phyloP scores from a whole-genome alignment of 139 green algal genomes.

The Protoeuglena noctilucae region DNA sequence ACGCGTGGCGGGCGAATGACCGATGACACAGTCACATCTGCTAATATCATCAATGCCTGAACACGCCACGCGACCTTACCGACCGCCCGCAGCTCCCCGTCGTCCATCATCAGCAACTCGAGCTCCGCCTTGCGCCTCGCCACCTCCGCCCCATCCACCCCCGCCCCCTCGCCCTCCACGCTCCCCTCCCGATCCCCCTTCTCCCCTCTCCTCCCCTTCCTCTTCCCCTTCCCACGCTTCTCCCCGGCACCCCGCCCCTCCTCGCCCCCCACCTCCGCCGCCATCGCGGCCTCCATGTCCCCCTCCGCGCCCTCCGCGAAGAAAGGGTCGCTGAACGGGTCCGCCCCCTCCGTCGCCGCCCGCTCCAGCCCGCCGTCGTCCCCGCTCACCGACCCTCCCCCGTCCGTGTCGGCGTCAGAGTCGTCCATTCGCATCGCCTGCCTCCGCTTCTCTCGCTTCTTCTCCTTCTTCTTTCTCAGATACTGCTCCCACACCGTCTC shows the following conservation, averaged over 20 bases:
- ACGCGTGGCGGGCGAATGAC: too few species aligned
- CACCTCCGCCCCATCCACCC: slow-evolving; percentile 9
- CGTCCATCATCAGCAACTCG: slow-evolving; percentile 87
- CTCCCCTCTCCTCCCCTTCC: neutral
- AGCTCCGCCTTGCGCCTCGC: slow-evolving; percentile 49
- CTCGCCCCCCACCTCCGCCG: neutral
- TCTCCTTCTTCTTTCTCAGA: slow-evolving; percentile 25
- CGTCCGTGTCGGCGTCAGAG: slow-evolving; percentile 14
- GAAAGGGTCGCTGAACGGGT: slow-evolving; percentile 71
- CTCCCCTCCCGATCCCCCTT: slow-evolving; percentile 9
- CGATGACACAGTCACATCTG: too few species aligned
- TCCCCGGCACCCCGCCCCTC: neutral
- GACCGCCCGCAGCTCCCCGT: slow-evolving; percentile 30
- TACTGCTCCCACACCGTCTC: slow-evolving; percentile 66
- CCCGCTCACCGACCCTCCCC: neutral
- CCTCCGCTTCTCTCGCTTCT: slow-evolving; percentile 12
- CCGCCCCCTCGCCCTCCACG: slow-evolving; percentile 1
- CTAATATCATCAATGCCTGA: neutral
- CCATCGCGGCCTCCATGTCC: neutral
- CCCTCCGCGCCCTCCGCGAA: slow-evolving; percentile 27
- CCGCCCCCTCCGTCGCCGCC: slow-evolving; percentile 17
- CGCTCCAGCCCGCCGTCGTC: slow-evolving; percentile 7
- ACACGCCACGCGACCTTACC: neutral
- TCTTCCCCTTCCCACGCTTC: slow-evolving; percentile 1
- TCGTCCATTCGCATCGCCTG: slow-evolving; percentile 14